Percentiles rank a stretch among this genome's conserved stretches.
These are phyloP conservation scores for Lecanicillium sp. DNA, from an alignment of 2,329 filamentous ascomycete genomes.

Conservation along the genomic window DNA sequence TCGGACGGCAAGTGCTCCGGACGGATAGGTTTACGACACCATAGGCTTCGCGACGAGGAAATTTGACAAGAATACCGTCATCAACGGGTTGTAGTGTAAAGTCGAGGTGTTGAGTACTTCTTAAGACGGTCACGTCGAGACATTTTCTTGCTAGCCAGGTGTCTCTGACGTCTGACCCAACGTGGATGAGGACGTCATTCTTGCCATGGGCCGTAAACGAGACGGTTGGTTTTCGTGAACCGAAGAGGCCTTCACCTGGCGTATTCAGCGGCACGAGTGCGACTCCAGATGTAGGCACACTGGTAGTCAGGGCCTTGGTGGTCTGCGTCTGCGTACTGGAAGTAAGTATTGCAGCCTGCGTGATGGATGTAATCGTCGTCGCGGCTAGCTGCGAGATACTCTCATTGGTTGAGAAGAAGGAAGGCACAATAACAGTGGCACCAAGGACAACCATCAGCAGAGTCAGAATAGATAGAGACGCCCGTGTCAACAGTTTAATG, in stretches of 20 bases:
- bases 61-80: slow-evolving; percentile 46
- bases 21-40: slow-evolving; percentile 54
- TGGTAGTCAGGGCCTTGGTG: background rate
- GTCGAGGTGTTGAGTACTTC: slow-evolving; percentile 40
- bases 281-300: slow-evolving; percentile 20
- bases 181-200: slow-evolving; percentile 48
- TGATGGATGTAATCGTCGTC: slow-evolving; percentile 16
- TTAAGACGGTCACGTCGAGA: slow-evolving; percentile 49
- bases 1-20: slow-evolving; percentile 52
- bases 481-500: background rate
- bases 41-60: slow-evolving; percentile 48
- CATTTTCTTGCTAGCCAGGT: slow-evolving; percentile 52
- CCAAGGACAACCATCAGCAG: background rate
- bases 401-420: background rate
- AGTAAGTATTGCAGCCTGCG: slow-evolving; percentile 12
- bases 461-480: background rate
- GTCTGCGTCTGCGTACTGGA: slow-evolving; percentile 15
- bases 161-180: slow-evolving; percentile 44
- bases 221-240: slow-evolving; percentile 26
- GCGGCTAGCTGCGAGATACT: background rate
- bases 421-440: background rate
- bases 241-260: slow-evolving; percentile 30
- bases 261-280: slow-evolving; percentile 26
- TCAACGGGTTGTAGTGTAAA: slow-evolving; percentile 43
- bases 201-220: slow-evolving; percentile 30